A percentile compares a stretch with the other conserved stretches of the same genome.
These are phyloP conservation scores for Penicillium mononematosum DNA, from an alignment of 495 filamentous ascomycete species.

Conservation along the genomic window DNA sequence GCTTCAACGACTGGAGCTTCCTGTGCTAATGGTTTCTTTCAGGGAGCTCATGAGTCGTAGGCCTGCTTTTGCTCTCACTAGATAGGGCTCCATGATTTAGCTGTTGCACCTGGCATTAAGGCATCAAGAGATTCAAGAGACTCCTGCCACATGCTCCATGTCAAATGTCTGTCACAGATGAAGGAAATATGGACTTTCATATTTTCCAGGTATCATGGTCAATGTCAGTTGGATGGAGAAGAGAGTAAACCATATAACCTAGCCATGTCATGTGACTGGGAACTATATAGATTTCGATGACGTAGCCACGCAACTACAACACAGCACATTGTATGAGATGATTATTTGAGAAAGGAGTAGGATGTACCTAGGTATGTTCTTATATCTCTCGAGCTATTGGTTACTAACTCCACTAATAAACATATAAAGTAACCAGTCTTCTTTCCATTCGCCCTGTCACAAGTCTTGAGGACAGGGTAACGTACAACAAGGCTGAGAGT, in stretches of 20 bases:
- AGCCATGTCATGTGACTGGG: not conserved
- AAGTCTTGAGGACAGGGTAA: not conserved
- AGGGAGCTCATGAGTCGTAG: not conserved
- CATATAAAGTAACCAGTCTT: not conserved
- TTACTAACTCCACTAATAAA: not conserved
- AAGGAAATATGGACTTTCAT: not conserved
- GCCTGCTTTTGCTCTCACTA: not conserved
- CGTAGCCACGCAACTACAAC: not conserved
- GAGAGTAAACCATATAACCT: not conserved
- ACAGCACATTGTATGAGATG: not conserved
- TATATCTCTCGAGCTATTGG: not conserved
- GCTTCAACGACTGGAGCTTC: not conserved
- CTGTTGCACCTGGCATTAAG: not conserved
- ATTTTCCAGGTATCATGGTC: not conserved
- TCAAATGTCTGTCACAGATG: not conserved
- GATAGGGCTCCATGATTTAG: not conserved
- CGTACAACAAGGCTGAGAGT: not conserved
- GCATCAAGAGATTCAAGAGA: not conserved
- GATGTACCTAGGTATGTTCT: not conserved
- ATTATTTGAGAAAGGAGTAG: not conserved
- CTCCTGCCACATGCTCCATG: not conserved
- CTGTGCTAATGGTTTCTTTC: conserved; percentile 9
- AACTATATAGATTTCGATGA: not conserved
- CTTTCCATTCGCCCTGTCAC: not conserved
- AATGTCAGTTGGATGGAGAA: too few species aligned